A percentile compares a stretch with the other conserved stretches of the same genome.
phyloP scores from a whole-genome alignment of 1,139 yeast genomes.

The Yamadazyma friedrichii region DNA sequence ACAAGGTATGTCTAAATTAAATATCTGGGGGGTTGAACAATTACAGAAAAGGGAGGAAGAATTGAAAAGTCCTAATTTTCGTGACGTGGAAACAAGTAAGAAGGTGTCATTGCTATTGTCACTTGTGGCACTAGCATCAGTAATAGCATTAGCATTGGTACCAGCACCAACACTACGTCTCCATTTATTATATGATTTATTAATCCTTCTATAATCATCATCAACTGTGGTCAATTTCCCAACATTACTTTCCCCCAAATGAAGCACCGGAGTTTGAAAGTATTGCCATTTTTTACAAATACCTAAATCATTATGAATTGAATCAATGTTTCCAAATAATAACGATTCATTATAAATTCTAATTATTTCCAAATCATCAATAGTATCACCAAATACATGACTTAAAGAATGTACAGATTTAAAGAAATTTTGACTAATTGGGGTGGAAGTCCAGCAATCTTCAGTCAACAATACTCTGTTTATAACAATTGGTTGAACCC shows the following conservation, averaged over 20 bases:
- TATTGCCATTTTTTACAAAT: conserved; percentile 43
- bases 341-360: conserved; percentile 30
- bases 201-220: conserved; percentile 37
- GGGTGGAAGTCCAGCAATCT: conserved; percentile 56
- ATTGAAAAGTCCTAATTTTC: conserved; percentile 47
- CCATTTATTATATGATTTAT: conserved; percentile 16
- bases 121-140: neutral
- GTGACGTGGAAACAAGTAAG: conserved; percentile 45
- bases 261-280: conserved; percentile 28
- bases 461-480: conserved; percentile 39
- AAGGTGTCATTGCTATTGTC: conserved; percentile 16
- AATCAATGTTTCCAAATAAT: conserved; percentile 14
- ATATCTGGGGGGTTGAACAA: conserved; percentile 46
- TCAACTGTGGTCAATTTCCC: conserved; percentile 29
- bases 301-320: conserved; percentile 44
- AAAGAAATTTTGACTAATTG: conserved; percentile 41
- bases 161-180: neutral
- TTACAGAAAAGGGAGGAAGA: conserved; percentile 50
- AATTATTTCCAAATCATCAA: conserved; percentile 29
- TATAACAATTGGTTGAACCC: conserved; percentile 24
- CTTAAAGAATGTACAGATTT: conserved; percentile 46
- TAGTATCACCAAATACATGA: conserved; percentile 47
- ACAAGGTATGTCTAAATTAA: conserved; percentile 32
- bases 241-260: conserved; percentile 8
- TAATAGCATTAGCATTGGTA: no score